Evolutionary conservation across 805 yeast species (phyloP).

Genomic region (Sungouiella thailandica): DNA sequence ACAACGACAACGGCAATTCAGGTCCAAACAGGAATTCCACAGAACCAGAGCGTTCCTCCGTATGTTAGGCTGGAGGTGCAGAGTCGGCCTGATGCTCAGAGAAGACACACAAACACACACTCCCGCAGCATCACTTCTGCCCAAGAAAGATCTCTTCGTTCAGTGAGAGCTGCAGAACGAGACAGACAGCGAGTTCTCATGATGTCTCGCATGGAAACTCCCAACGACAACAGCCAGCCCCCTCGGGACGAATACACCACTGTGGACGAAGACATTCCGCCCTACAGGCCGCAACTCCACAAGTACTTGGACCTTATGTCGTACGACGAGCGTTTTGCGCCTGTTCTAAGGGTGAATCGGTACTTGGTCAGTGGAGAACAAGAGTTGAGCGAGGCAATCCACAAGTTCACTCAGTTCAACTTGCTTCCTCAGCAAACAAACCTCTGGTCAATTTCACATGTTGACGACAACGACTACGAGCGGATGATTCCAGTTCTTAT

Average conservation of each 20-base stretch:
- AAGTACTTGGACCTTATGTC: conserved; percentile 17
- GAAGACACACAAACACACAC: too few species aligned
- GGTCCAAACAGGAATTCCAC: too few species aligned
- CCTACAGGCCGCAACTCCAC: conserved; percentile 19
- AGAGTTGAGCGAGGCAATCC: conserved; percentile 15
- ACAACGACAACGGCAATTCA: too few species aligned
- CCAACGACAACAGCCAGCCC: conserved; percentile 5
- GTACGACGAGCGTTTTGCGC: conserved; percentile 21
- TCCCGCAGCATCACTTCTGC: neutral
- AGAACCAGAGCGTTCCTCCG: too few species aligned
- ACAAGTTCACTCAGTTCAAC: conserved; percentile 15
- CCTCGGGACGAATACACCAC: conserved; percentile 10
- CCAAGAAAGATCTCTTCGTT: conserved; percentile 6
- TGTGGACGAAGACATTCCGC: conserved; percentile 15
- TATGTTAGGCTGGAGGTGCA: too few species aligned
- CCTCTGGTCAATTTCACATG: conserved; percentile 19
- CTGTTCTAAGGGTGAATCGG: conserved; percentile 20
- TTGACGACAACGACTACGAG: conserved; percentile 24
- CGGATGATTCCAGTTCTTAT: conserved; percentile 19
- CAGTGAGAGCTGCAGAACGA: conserved; percentile 13
- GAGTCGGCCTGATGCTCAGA: too few species aligned
- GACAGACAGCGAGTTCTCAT: conserved; percentile 3
- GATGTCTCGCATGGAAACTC: neutral
- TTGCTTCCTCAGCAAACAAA: conserved; percentile 19
- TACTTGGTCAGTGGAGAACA: conserved; percentile 14